These are phyloP conservation scores for Cadophora gregata DNA, from an alignment of 2,329 filamentous ascomycete species.

Conservation along the genomic window DNA sequence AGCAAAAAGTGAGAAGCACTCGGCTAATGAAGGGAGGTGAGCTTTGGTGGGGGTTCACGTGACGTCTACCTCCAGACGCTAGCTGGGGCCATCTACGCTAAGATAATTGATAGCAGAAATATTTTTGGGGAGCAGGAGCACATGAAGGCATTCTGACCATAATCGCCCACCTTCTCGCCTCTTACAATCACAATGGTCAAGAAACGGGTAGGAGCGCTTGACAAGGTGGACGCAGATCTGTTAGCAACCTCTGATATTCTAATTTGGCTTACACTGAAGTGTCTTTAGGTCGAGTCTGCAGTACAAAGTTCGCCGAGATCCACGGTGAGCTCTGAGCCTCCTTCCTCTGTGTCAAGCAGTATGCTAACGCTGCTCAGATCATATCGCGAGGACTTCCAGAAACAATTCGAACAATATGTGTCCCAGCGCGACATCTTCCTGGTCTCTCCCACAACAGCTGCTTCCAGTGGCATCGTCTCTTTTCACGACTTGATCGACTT, in stretches of 20 bases:
- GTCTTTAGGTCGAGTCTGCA: constrained; percentile 75
- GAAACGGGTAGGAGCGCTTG: constrained; percentile 87
- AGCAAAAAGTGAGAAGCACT: neutral
- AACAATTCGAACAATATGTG: constrained; percentile 91
- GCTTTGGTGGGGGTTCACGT: neutral
- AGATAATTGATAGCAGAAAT: constrained; percentile 44
- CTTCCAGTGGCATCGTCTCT: constrained; percentile 78
- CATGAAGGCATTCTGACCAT: constrained; percentile 24
- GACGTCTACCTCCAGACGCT: constrained; percentile 7
- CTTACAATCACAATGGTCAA: constrained; percentile 68
- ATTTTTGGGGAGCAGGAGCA: constrained; percentile 33
- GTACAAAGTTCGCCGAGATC: constrained; percentile 89
- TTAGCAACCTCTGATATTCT: constrained; percentile 48
- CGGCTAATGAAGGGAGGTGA: neutral
- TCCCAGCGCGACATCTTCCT: constrained; percentile 91
- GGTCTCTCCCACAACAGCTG: constrained; percentile 77
- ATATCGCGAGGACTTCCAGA: constrained; percentile 86
- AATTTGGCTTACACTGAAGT: constrained; percentile 29
- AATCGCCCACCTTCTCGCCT: constrained; percentile 10
- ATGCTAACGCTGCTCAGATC: constrained; percentile 57
- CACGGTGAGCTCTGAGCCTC: constrained; percentile 60
- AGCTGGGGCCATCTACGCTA: constrained; percentile 34
- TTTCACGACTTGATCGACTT: constrained; percentile 93
- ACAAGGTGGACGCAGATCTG: constrained; percentile 94
- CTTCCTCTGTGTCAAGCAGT: neutral